Evolutionary conservation across 2,329 filamentous ascomycete genomes (phyloP), one percentile per base, ranked within the genome.

Genomic region (Colletotrichum kahawae): DNA sequence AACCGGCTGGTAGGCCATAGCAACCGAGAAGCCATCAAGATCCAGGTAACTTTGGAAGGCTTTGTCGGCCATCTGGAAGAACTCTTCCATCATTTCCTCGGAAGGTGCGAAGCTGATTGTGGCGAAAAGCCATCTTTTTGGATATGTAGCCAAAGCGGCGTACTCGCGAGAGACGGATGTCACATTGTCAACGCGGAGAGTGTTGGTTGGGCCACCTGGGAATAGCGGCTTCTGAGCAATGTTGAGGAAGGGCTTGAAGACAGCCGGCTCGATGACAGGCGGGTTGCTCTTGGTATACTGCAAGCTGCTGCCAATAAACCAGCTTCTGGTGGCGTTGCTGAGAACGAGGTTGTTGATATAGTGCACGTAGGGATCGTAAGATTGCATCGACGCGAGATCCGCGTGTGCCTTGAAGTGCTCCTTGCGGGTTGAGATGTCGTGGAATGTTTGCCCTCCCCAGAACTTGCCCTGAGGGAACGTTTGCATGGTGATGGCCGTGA

Each of bases 401-500:
- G n/a, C 69, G 4, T 71, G 62, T 5, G 69, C 69, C 33, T 48
- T 67, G n/a, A 71, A 71, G 27, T 71, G 69, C 27, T 67, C 34
- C 5, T 59, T 67, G 8, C 69, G 51, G 7, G 69, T 71, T 0
- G 69, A 67, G 18, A 71, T 71, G n/a, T 71, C 69, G 36, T 72
- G 65, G 18, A 67, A 72, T 1, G 70, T 72, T 1, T 68, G 70
- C 5, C 70, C 70, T 5, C 70, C 70, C 70, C 70, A 72, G 21
- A 72, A 68, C 29, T 38, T 27, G 36, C 70, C 70, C 14, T 71
- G 69, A 3, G 18, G 6, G 12, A 71, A 71, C 0, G 70, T 62
- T 1, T 62, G 27, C 72, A 66, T 71, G 4, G 62, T 67, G 14
- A 75, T 67, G 2, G 67, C 24, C 0, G 84, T 81, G 2, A 82